Evolutionary conservation across 257 asterid species (phyloP), one percentile per base, ranked within the genome.

Genomic region (Plantago major): DNA sequence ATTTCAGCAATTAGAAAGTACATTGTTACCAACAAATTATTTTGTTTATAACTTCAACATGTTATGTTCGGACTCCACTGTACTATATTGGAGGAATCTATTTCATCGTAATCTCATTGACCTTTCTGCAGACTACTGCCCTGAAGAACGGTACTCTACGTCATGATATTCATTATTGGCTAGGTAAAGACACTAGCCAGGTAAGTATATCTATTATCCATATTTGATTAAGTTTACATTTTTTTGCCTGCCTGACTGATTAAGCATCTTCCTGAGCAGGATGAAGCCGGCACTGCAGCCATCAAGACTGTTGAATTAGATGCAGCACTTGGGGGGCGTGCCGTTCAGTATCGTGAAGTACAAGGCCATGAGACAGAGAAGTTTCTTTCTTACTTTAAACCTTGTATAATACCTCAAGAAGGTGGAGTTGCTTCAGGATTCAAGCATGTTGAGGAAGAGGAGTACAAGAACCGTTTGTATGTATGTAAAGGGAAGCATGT

Each of bases 291-390:
- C 38, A 30, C 82, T 58, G 89, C 89, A 19, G 89, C 88, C 55
- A 79, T 82, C 57, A 89, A 86, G 74, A 77, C 97, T 18, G 87
- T 89, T 66, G 97, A 89, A 72, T 71, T 89, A 71, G 97, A 89
- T 66, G 75, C 90, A 59, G 84, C 79, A 38, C 82, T 89, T 26
- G 94, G 97, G 16, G 87, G 94, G n/a, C 77, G 82, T 14, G 89
- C 94, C 30, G 94, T 84, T 40, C 97, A 89, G 78, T 89, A 89
- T 70, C 90, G 85, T 60, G 97, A 89, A 84, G 78, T 83, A 64
- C 97, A 89, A 74, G 94, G 97, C 62, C 87, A 79, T 54, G 97
- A 89, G 71, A 75, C 94, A 18, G 91, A 82, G 63, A 86, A 76
- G 65, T 89, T 89, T 71, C 90, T 89, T 67, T 89, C 97, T 64